Evolutionary conservation across 2,329 filamentous ascomycete species (phyloP), one percentile per base, ranked within the genome.

Genomic region (Pestalotiopsis sp.): DNA sequence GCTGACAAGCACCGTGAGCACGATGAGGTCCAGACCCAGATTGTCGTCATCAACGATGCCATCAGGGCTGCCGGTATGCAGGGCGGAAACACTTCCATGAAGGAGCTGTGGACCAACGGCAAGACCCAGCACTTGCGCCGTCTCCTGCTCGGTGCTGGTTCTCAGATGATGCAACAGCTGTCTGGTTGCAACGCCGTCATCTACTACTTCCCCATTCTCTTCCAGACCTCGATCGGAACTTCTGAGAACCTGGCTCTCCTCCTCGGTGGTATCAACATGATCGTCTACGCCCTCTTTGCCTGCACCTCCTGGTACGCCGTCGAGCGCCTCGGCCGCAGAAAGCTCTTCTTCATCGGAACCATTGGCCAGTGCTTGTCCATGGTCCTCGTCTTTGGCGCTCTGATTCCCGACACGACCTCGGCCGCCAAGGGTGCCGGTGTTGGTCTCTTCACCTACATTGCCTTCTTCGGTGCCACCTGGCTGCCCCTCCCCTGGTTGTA

Each of bases 391-490:
- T 92, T 92, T 72, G 88, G 84, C 0, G 82, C 84, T 38, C 88
- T 93, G 70, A 89, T 93, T n/a, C 92, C 92, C 58, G 88, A 89
- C 0, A 86, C 84, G 1, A 84, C 83, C 0, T 79, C 88, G 0
- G 83, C 90, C 6, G 89, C 90, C 2, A 92, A 92, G 75, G 91
- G 91, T 41, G 89, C 91, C 0, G 89, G 89, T 1, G 89, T 91
- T 2, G 90, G 90, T 68, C 80, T 92, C 13, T 92, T 92, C 80
- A 85, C 89, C 2, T 92, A 91, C 79, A 92, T 92, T 74, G 88
- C 89, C 4, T 90, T 89, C 67, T 92, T 92, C 71, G 90, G 90
- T 41, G 89, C 89, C 0, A 89, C 88, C 0, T 91, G 88, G 85
- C 77, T 91, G 6, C 89, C 89, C 17, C 83, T 91, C 27, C 89